Percentiles rank a stretch among this genome's conserved stretches.
Evolutionary conservation across 768 basidiomycete species (phyloP).

Genomic region (Saitozyma podzolica): DNA sequence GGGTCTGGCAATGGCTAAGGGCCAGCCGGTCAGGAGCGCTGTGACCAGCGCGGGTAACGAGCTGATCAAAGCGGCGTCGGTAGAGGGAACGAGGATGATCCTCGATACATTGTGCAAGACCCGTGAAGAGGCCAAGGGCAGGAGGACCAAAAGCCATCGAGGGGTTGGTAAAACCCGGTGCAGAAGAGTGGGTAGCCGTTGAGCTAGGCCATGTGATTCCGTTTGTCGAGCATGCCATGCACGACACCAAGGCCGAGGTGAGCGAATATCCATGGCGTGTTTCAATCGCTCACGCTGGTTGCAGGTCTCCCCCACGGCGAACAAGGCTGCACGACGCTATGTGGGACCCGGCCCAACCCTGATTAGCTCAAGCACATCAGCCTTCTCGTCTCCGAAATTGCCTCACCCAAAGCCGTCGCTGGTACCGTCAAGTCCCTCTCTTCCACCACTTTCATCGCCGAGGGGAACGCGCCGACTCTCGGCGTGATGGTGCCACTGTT

Average conservation of each 20-base stretch:
- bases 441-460: conserved; percentile 92
- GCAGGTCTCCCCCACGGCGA: conserved; percentile 79
- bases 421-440: conserved; percentile 93
- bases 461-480: conserved; percentile 90
- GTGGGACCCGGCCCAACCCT: conserved; percentile 85
- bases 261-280: conserved; percentile 29
- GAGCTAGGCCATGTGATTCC: conserved; percentile 80
- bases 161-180: conserved; percentile 60
- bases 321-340: conserved; percentile 85
- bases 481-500: conserved; percentile 93
- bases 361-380: conserved; percentile 88
- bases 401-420: conserved; percentile 77
- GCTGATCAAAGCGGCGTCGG: conserved; percentile 78
- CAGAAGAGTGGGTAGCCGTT: conserved; percentile 70
- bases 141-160: conserved; percentile 89
- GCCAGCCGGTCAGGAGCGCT: conserved; percentile 81
- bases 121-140: conserved; percentile 75
- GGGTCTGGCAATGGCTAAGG: conserved; percentile 87
- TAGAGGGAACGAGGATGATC: conserved; percentile 69
- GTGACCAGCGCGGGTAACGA: conserved; percentile 78
- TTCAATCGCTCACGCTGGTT: background rate
- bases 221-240: conserved; percentile 84
- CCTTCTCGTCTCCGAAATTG: conserved; percentile 82
- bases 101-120: conserved; percentile 63
- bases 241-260: conserved; percentile 94